These are phyloP conservation scores for Cymbopogon citratus DNA, from an alignment of 176 grass and related monocot genomes.

Conservation along the genomic window DNA sequence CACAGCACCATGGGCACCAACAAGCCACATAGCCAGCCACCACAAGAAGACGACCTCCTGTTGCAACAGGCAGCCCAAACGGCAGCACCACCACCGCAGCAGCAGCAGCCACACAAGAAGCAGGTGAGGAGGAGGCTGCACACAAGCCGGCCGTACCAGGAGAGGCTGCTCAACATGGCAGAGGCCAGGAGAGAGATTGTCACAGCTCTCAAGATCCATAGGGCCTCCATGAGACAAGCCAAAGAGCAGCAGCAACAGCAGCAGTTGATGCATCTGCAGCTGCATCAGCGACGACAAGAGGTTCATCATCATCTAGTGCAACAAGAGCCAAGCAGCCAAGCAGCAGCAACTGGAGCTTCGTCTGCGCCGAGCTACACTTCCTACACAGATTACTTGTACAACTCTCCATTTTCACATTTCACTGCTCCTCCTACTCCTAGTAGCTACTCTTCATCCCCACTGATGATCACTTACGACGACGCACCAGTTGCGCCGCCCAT, in stretches of 20 bases:
- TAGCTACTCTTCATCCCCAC: constrained; percentile 29
- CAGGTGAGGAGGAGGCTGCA: constrained; percentile 93
- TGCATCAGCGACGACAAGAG: constrained; percentile 39
- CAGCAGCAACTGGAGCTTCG: constrained; percentile 17
- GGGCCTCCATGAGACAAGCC: constrained; percentile 90
- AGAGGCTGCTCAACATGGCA: constrained; percentile 93
- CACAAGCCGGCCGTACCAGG: constrained; percentile 84
- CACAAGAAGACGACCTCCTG: constrained; percentile 14
- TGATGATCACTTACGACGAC: constrained; percentile 22
- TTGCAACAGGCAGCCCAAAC: background rate
- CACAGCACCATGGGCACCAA: constrained; percentile 49
- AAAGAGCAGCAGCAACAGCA: constrained; percentile 53
- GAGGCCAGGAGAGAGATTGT: constrained; percentile 95
- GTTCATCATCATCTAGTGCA: constrained; percentile 25
- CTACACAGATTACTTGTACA: constrained; percentile 44
- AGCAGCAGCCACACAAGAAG: constrained; percentile 74
- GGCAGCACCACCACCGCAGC: constrained; percentile 5
- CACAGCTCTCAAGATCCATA: constrained; percentile 82
- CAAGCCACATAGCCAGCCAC: constrained; percentile 36
- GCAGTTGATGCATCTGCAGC: constrained; percentile 25
- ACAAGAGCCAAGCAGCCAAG: constrained; percentile 28
- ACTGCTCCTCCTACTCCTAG: background rate
- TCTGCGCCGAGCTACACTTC: constrained; percentile 31
- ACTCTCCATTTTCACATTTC: constrained; percentile 29
- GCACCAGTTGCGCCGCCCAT: constrained; percentile 34